phyloP scores from a whole-genome alignment of 345 rosid genomes.

The Eucalyptus curtisii region DNA sequence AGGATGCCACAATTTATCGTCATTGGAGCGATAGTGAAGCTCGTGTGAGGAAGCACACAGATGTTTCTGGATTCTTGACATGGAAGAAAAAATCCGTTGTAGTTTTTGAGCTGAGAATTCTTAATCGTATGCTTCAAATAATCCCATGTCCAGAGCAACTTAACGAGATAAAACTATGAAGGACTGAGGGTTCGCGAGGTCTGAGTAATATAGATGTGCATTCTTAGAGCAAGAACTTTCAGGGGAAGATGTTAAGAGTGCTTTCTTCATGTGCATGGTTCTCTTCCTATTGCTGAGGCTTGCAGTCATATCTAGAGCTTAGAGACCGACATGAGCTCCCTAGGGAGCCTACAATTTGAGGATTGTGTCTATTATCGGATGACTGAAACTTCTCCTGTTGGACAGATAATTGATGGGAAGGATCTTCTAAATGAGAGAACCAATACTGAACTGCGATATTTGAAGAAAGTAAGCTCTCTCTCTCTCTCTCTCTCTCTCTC shows the following conservation, averaged over 20 bases:
- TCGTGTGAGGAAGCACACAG: neutral
- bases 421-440: slow-evolving; percentile 78
- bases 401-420: slow-evolving; percentile 64
- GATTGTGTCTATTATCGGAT: neutral
- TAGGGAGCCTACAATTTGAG: neutral
- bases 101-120: neutral
- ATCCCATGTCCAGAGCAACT: neutral
- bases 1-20: neutral
- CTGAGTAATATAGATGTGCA: neutral
- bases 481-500: too few species aligned
- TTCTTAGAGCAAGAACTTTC: neutral
- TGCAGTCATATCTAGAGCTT: neutral
- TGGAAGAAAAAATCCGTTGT: fast-evolving
- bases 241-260: neutral
- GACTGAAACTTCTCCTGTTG: neutral
- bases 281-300: neutral
- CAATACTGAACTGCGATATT: slow-evolving; percentile 41
- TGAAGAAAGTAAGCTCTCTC: slow-evolving; percentile 41
- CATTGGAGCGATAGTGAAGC: neutral
- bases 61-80: fast-evolving
- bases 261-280: neutral
- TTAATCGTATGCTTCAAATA: neutral
- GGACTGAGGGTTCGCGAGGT: neutral
- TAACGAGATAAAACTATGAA: neutral
- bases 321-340: neutral